Evolutionary conservation across 257 asterid species (phyloP), one percentile per base, ranked within the genome.

Genomic region (Knoxia roxburghii): DNA sequence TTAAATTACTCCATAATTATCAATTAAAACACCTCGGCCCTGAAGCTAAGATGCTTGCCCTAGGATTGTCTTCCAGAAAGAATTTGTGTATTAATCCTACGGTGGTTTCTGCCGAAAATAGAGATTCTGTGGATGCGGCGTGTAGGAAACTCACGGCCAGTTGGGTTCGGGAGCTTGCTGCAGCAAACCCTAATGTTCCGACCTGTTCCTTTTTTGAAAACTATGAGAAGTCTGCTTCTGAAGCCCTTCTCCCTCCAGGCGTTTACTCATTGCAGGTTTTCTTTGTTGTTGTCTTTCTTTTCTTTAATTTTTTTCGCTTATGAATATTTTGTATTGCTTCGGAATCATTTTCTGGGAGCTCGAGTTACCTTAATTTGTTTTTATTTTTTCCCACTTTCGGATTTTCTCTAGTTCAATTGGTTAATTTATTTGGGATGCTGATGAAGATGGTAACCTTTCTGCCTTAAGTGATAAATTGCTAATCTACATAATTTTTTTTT

Each of bases 51-150:
- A 84, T 87, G 49, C 84, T 94, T 18, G 99, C 99, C 0, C 59
- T 94, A 6, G 97, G 99, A 51, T 81, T 94, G 61, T 90, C 97
- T 13, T 90, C 97, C 41, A 85, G 99, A 80, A 94, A 90, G 96
- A 94, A 94, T 69, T 73, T 94, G 75, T 94, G 97, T 72, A 83
- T 94, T 12, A 94, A 94, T 78, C 89, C 95, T 7, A 39, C 59
- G n/a, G 99, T 94, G 45, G 85, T 90, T 65, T 84, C 95, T 23
- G 95, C 91, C 13, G 96, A 88, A 88, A 94, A 94, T 76, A 81
- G 99, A 65, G 97, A 94, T 81, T 88, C 96, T 55, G 96, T 94
- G 13, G 97, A 94, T 74, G 97, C 99, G 41, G 95, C 84, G 26
- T 94, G 99, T 67, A 80, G 99, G 77, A 94, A 94, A 82, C 85